phyloP scores from a whole-genome alignment of 2,329 filamentous ascomycete genomes.

The Pseudophaeomoniella oleicola region DNA sequence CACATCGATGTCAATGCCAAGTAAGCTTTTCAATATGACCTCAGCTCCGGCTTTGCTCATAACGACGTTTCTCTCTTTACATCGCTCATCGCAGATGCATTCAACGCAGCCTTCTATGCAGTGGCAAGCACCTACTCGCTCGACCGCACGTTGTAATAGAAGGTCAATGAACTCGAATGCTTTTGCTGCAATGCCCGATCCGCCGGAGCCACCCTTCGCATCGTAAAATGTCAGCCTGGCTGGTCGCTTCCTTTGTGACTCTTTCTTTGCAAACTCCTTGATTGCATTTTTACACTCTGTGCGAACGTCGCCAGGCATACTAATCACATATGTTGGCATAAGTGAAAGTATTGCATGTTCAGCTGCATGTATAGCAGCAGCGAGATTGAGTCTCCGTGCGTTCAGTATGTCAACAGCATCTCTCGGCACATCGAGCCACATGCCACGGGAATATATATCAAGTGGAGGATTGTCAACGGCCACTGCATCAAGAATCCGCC shows the following conservation, averaged over 20 bases:
- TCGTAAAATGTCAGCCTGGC: constrained; percentile 90
- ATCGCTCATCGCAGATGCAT: constrained; percentile 74
- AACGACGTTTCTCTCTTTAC: constrained; percentile 75
- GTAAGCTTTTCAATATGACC: constrained; percentile 62
- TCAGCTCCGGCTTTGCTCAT: constrained; percentile 83
- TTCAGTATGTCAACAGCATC: constrained; percentile 65
- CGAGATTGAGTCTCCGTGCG: constrained; percentile 59
- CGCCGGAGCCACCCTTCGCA: constrained; percentile 71
- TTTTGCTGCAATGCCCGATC: constrained; percentile 77
- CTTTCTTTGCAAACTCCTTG: constrained; percentile 66
- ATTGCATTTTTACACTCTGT: constrained; percentile 84
- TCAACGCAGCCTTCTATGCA: constrained; percentile 76
- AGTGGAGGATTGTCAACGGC: constrained; percentile 89
- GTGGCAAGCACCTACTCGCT: constrained; percentile 59
- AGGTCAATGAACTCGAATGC: constrained; percentile 85
- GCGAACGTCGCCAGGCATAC: constrained; percentile 76
- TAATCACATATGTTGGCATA: constrained; percentile 82
- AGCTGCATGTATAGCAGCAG: constrained; percentile 83
- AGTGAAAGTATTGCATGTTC: constrained; percentile 81
- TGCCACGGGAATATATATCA: constrained; percentile 67
- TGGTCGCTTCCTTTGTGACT: constrained; percentile 55
- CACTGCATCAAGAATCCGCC: constrained; percentile 78
- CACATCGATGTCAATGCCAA: constrained; percentile 66
- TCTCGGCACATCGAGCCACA: constrained; percentile 89
- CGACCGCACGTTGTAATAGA: constrained; percentile 60